A percentile compares a stretch with the other conserved stretches of the same genome.
Evolutionary conservation across 2,329 filamentous ascomycete species (phyloP).

Genomic region (Cladobotryum protrusum): DNA sequence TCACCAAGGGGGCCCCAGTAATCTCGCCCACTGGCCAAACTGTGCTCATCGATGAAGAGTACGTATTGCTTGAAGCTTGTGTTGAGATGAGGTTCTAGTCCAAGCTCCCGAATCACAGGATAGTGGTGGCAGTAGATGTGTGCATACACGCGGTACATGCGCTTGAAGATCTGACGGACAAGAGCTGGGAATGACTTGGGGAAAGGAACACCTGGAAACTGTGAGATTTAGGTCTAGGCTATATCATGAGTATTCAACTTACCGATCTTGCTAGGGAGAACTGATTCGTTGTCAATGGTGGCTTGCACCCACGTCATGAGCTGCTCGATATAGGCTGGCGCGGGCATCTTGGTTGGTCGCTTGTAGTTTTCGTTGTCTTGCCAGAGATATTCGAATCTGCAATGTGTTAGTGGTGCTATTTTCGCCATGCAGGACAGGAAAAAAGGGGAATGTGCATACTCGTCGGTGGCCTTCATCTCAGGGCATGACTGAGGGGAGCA

Average conservation of each 20-base stretch:
- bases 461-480: slow-evolving; percentile 99
- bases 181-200: slow-evolving; percentile 85
- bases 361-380: slow-evolving; percentile 93
- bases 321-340: slow-evolving; percentile 95
- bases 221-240: not conserved
- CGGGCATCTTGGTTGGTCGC: slow-evolving; percentile 94
- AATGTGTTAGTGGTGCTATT: not conserved
- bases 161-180: slow-evolving; percentile 95
- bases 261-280: slow-evolving; percentile 93
- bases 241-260: slow-evolving; percentile 16
- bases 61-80: slow-evolving; percentile 99
- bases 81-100: slow-evolving; percentile 93
- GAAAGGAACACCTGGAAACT: slow-evolving; percentile 70
- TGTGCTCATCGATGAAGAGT: slow-evolving; percentile 95
- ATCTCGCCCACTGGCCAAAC: slow-evolving; percentile 84
- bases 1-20: slow-evolving; percentile 96
- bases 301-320: slow-evolving; percentile 95
- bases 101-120: slow-evolving; percentile 88
- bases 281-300: slow-evolving; percentile 89
- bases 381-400: slow-evolving; percentile 96
- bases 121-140: slow-evolving; percentile 99
- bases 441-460: slow-evolving; percentile 50
- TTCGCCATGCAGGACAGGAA: not conserved
- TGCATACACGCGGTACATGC: slow-evolving; percentile 95
- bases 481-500: slow-evolving; percentile 96